Evolutionary conservation across 1,139 yeast genomes (phyloP), one percentile per base, ranked within the genome.

Genomic region (Lodderomyces beijingensis): DNA sequence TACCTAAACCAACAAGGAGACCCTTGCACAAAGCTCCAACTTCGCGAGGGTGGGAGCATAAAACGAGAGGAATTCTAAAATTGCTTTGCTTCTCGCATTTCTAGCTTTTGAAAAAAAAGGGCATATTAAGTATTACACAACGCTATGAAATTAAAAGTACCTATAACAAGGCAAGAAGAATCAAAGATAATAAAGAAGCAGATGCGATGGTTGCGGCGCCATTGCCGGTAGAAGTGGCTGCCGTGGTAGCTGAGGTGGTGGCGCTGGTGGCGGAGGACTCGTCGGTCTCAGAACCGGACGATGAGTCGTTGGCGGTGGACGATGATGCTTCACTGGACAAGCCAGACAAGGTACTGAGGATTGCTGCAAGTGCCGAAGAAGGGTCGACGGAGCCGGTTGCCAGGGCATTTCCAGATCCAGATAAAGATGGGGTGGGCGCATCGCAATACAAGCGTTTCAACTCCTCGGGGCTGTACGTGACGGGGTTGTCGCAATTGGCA

Each of bases 191-290:
- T 12, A 29, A 33, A 9, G 37, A 30, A 17, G 34, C 37, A 27
- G 34, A 30, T n/a, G 33, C 37, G 21, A 34, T 16, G 5, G 32
- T 27, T n/a, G 38, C 32, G 23, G 28, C 38, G 17, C 25, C 16
- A 28, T 29, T 34, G 18, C 9, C 11, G 7, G 26, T 22, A 5
- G 34, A 30, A n/a, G n/a, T n/a, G n/a, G n/a, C n/a, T n/a, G n/a
- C n/a, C n/a, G n/a, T n/a, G n/a, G n/a, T n/a, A 14, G 19, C 23
- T 13, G 34, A 23, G 12, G 32, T 18, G 4, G 16, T 6, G 2
- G 32, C 24, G 16, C 15, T 20, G 3, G 21, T 5, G n/a, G 26
- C 27, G 4, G 23, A 17, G 20, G 31, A 28, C 8, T 9, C 12
- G 15, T 17, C 27, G 13, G 5, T 11, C 4, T 11, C 27, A 5